phyloP scores from a whole-genome alignment of 139 green algal genomes.

The Chlamydomonas sp. region DNA sequence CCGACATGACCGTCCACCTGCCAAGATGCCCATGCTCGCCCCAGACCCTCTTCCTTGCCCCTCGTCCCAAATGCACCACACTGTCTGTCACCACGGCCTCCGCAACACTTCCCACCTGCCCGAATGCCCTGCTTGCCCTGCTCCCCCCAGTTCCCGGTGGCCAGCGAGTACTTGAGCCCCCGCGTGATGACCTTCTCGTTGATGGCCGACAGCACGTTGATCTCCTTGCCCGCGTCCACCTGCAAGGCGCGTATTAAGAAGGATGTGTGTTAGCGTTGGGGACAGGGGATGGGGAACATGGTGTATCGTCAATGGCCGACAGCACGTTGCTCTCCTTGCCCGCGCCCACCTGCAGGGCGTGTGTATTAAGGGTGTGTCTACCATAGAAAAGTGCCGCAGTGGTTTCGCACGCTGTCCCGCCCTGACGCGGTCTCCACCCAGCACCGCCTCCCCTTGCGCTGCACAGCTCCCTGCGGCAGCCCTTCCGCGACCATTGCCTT shows the following conservation, averaged over 20 bases:
- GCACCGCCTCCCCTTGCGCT: too few relatives aligned
- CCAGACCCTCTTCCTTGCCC: neutral
- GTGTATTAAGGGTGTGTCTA: neutral
- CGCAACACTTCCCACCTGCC: constrained; percentile 75
- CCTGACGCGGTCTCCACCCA: too few relatives aligned
- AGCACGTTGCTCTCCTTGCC: constrained; percentile 81
- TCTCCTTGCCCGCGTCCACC: constrained; percentile 57
- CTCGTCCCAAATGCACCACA: neutral
- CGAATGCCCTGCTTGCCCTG: constrained; percentile 81
- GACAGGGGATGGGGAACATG: too few relatives aligned
- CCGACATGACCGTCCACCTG: too few relatives aligned
- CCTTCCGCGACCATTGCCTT: too few relatives aligned
- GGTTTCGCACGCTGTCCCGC: too few relatives aligned
- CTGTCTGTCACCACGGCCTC: neutral
- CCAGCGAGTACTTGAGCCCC: constrained; percentile 96
- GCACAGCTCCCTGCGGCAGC: too few relatives aligned
- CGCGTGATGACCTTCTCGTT: constrained; percentile 93
- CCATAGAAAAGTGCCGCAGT: too few relatives aligned
- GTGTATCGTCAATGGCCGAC: constrained; percentile 84
- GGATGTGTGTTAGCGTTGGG: neutral
- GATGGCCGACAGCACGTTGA: constrained; percentile 87
- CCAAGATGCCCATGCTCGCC: neutral
- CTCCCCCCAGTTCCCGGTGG: constrained; percentile 98
- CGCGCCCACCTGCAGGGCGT: constrained; percentile 16
- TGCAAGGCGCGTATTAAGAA: neutral